Conservation (phyloP, 148 eudicot species). For the Silene uniflora region DNA sequence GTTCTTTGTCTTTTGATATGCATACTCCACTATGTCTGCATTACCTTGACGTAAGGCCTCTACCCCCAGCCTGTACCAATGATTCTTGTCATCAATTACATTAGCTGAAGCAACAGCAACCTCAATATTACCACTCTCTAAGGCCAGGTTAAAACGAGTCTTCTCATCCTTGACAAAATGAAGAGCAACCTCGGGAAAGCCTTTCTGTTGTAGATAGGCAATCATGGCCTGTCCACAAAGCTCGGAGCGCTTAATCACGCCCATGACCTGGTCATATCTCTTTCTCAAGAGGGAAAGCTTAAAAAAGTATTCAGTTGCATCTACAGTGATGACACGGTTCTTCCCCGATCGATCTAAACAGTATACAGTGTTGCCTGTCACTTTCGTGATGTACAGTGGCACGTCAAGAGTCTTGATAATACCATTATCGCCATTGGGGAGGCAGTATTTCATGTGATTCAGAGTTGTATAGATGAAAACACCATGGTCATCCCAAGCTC, state of each 20-base stretch:
- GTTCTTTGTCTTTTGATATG: slow-evolving; percentile 75
- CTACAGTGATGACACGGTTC: slow-evolving; percentile 62
- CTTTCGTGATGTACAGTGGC: slow-evolving; percentile 80
- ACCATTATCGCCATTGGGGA: slow-evolving; percentile 93
- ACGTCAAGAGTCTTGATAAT: slow-evolving; percentile 83
- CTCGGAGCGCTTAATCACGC: slow-evolving; percentile 86
- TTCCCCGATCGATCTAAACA: slow-evolving; percentile 96
- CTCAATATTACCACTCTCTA: slow-evolving; percentile 69
- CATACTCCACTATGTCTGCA: slow-evolving; percentile 75
- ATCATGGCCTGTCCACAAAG: slow-evolving; percentile 97
- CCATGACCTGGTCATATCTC: slow-evolving; percentile 88
- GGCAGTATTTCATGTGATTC: slow-evolving; percentile 88
- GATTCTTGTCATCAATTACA: slow-evolving; percentile 65
- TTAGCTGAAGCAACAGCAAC: slow-evolving; percentile 77
- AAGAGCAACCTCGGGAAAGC: slow-evolving; percentile 98
- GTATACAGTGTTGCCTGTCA: slow-evolving; percentile 64
- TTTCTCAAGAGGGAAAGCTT: slow-evolving; percentile 74
- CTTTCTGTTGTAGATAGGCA: slow-evolving; percentile 97
- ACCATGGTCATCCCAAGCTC: slow-evolving; percentile 94
- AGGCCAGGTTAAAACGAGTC: slow-evolving; percentile 50
- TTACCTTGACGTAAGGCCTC: slow-evolving; percentile 85
- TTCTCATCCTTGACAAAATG: slow-evolving; percentile 92
- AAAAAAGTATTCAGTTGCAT: slow-evolving; percentile 80
- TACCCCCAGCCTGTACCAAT: slow-evolving; percentile 75
- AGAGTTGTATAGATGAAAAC: slow-evolving; percentile 88